Percentiles rank a stretch among this genome's conserved stretches.
Conservation (phyloP, 768 basidiomycete species). For the Tricholoma flavovirens region DNA sequence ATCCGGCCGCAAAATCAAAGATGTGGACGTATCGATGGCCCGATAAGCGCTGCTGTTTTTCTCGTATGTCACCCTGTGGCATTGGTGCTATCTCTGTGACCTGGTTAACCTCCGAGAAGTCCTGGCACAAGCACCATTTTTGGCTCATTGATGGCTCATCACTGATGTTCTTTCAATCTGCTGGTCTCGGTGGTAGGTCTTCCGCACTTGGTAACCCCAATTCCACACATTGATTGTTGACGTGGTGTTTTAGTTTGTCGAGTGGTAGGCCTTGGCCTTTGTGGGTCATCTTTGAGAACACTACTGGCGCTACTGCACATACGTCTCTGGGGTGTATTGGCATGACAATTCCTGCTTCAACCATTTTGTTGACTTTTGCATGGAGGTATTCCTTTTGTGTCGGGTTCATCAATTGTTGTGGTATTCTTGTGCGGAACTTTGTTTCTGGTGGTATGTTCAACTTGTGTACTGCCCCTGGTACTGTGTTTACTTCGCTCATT, state of each 20-base stretch:
- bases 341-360: not conserved
- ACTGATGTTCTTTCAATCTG: not conserved
- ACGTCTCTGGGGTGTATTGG: not conserved
- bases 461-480: no score
- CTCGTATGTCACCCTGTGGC: no score
- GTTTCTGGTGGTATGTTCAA: no score
- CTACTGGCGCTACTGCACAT: not conserved
- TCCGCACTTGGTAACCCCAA: not conserved
- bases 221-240: not conserved
- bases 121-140: not conserved
- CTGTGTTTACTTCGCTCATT: no score
- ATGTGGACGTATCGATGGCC: no score
- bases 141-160: no score
- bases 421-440: slow-evolving; percentile 20
- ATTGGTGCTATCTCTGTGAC: no score
- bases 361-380: not conserved
- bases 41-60: no score
- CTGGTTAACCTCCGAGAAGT: not conserved
- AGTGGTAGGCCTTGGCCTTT: no score
- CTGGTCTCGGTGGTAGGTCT: not conserved
- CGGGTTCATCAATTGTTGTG: slow-evolving; percentile 15
- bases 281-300: no score
- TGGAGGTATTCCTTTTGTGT: not conserved
- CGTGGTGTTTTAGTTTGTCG: not conserved
- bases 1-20: no score